These are phyloP conservation scores for Abrus precatorius DNA, from an alignment of 306 rosid genomes.

Conservation along the genomic window DNA sequence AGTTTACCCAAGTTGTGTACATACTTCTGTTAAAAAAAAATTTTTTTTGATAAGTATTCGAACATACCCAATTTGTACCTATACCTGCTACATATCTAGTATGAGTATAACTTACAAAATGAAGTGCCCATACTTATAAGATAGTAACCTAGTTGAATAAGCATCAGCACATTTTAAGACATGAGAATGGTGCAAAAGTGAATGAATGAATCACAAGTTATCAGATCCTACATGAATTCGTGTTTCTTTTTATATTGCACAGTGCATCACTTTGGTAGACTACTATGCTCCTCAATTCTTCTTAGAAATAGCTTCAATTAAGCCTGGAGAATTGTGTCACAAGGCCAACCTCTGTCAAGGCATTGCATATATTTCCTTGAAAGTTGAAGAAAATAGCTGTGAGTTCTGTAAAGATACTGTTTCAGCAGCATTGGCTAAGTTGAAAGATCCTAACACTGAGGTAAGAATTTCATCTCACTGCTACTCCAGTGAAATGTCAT, in stretches of 20 bases:
- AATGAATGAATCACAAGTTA: slow-evolving; percentile 3
- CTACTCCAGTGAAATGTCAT: slow-evolving; percentile 2
- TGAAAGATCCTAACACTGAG: slow-evolving; percentile 84
- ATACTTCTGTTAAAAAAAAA: too few relatives aligned
- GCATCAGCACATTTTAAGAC: neutral
- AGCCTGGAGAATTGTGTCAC: slow-evolving; percentile 74
- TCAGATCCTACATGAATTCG: slow-evolving; percentile 16
- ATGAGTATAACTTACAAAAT: too few relatives aligned
- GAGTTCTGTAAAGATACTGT: slow-evolving; percentile 72
- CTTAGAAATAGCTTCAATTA: slow-evolving; percentile 62
- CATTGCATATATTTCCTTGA: slow-evolving; percentile 57
- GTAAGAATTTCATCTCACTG: slow-evolving; percentile 52
- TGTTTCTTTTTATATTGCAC: slow-evolving; percentile 35
- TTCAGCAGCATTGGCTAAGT: slow-evolving; percentile 65
- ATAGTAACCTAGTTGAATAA: neutral
- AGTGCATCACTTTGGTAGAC: slow-evolving; percentile 87
- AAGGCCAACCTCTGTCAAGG: slow-evolving; percentile 72
- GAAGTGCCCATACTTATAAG: too few relatives aligned
- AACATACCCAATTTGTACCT: too few relatives aligned
- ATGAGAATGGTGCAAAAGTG: neutral
- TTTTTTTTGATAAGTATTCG: too few relatives aligned
- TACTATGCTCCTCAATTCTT: slow-evolving; percentile 86
- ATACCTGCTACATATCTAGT: too few relatives aligned
- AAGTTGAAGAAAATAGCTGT: slow-evolving; percentile 73
- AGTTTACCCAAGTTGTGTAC: too few relatives aligned